A percentile compares a stretch with the other conserved stretches of the same genome.
Evolutionary conservation across 179 eudicot genomes (phyloP).

Genomic region (Sideroxylon spinosum): DNA sequence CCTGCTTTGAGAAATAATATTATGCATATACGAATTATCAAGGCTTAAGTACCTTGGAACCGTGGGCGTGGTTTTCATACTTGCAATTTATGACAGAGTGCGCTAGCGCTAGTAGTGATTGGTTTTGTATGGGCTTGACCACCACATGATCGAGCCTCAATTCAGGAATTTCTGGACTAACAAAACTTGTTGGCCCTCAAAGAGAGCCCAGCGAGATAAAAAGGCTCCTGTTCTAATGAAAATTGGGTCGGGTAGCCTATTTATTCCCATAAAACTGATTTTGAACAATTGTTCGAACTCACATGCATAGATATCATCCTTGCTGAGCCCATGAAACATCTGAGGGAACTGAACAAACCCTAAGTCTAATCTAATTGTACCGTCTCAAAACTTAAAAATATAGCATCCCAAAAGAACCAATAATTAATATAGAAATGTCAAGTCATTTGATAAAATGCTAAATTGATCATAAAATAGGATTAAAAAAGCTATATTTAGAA

Average conservation of each 20-base stretch:
- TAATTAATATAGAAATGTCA: too few species aligned
- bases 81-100: conserved; percentile 39
- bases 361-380: conserved; percentile 22
- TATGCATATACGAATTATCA: too few species aligned
- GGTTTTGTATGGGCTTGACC: conserved; percentile 25
- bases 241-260: conserved; percentile 60
- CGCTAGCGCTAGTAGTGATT: conserved; percentile 27
- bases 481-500: too few species aligned
- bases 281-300: conserved; percentile 50
- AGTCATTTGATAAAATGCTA: too few species aligned
- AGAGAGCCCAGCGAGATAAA: conserved; percentile 51
- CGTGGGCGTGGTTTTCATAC: conserved; percentile 38
- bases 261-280: conserved; percentile 52
- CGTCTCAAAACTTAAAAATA: conserved; percentile 49
- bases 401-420: too few species aligned
- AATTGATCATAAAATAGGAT: too few species aligned
- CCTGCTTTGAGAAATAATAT: too few species aligned
- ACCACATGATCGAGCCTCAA: conserved; percentile 28
- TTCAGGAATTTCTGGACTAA: conserved; percentile 31
- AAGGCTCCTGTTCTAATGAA: conserved; percentile 63
- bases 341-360: conserved; percentile 71
- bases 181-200: conserved; percentile 42
- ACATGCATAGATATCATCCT: conserved; percentile 45
- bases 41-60: conserved; percentile 34
- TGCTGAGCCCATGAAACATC: conserved; percentile 47